These are phyloP conservation scores for Dothideomycetes sp. DNA, from an alignment of 2,329 filamentous ascomycete genomes.

Conservation along the genomic window DNA sequence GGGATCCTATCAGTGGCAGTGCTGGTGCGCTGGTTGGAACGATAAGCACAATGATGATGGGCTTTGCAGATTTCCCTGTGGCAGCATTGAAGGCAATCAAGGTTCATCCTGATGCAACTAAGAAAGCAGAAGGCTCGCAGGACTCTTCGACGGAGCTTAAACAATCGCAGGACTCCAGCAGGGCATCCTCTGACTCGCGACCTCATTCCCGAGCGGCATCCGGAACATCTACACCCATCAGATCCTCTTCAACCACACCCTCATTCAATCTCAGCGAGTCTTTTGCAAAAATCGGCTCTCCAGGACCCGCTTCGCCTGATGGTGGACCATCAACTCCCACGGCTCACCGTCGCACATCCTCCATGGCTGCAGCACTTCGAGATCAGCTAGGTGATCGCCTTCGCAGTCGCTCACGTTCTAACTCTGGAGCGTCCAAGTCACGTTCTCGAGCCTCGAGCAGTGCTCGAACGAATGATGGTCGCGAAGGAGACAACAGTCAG, in stretches of 20 bases:
- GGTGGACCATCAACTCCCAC: conserved; percentile 1
- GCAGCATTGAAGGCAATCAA: conserved; percentile 37
- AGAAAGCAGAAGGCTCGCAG: conserved; percentile 7
- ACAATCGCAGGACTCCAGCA: not conserved
- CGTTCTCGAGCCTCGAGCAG: not conserved
- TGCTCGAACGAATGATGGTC: not conserved
- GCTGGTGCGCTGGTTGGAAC: conserved; percentile 66
- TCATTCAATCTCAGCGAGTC: conserved; percentile 13
- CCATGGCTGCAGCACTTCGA: conserved; percentile 8
- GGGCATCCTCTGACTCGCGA: not conserved
- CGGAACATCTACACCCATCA: not conserved
- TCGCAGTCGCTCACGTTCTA: not conserved
- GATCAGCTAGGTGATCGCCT: conserved; percentile 5
- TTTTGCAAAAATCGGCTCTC: conserved; percentile 9
- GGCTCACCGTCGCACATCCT: conserved; percentile 4
- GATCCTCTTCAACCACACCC: conserved; percentile 1
- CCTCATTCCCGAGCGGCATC: conserved; percentile 2
- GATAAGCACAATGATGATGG: conserved; percentile 65
- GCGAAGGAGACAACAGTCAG: not conserved
- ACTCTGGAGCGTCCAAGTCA: not conserved
- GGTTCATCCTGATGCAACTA: conserved; percentile 20
- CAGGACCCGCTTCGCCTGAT: conserved; percentile 1
- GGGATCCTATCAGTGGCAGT: conserved; percentile 67
- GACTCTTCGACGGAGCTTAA: not conserved
- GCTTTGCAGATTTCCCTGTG: conserved; percentile 58